Base-by-base conservation (phyloP, 805 yeast genomes). In the Metschnikowia proteae region DNA sequence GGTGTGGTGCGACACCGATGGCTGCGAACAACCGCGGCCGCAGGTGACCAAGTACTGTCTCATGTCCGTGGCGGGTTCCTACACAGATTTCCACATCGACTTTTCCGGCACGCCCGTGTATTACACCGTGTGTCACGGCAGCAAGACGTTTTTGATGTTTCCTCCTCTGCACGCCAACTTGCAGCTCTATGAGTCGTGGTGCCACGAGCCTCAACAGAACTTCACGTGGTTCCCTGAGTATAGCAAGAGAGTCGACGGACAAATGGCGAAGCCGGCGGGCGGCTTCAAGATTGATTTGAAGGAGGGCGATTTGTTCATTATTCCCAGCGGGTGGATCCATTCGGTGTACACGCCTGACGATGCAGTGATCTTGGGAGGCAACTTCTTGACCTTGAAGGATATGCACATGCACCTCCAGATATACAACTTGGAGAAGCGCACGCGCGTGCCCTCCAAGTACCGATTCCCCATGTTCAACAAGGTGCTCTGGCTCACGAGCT, bases 271-370 rank as follows among this genome's bases (percentile, higher is more conserved):
- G 10, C 76, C 65, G 48, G 54, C 47, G 3, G 59, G 54, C 6
- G 88, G 89, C 17, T 68, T 81, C 43, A 77, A 78, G 45, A 81
- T 83, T 13, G 73, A 75, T 6, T 59, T 86, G 22, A 46, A 55
- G 0, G 66, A 79, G 1, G 95, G 95, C 0, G 96, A 90, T 59
- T 73, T 89, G 26, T 75, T 90, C 66, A 73, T 89, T 10, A 83
- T 90, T 17, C 97, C 97, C 3, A 82, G 94, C 37, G 96, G 96
- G 0, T 90, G 96, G 95, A 89, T 90, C 43, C 97, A 90, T 65
- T 83, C 94, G 0, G 97, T 90, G 0, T 81, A 81, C 59, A 89
- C 97, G 0, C 92, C 96, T 0, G 68, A 70, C 11, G 96, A 90
- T 61, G 80, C 95, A 0, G 67, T 89, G 2, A 89, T 90, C 3